These are phyloP conservation scores for Alternaria brassicae DNA, from an alignment of 2,329 filamentous ascomycete genomes.

Conservation along the genomic window DNA sequence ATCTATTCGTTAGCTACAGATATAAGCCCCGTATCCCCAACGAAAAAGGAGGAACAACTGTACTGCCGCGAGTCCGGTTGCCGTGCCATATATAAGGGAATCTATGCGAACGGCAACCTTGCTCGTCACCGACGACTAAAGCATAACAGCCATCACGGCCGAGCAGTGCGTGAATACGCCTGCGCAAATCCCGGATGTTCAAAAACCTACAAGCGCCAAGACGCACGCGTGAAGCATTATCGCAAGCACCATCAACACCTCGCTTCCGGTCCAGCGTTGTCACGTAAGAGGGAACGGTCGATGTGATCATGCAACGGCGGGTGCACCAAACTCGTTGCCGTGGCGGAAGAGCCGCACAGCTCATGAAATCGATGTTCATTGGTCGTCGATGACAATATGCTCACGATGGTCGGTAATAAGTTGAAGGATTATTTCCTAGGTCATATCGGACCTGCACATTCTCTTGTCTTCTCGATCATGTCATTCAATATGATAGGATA, in stretches of 20 bases:
- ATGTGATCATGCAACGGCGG: background rate
- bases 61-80: background rate
- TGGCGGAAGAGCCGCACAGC: background rate
- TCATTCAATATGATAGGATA: background rate
- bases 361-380: background rate
- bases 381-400: background rate
- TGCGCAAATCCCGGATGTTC: conserved; percentile 2
- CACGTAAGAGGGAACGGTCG: background rate
- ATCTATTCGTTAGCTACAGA: background rate
- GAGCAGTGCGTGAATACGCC: background rate
- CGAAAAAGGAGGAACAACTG: rapidly evolving
- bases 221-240: conserved; percentile 18
- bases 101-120: conserved; percentile 3
- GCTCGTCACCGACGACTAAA: conserved; percentile 8
- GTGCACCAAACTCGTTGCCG: background rate
- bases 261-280: background rate
- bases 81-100: background rate
- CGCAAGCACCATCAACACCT: conserved; percentile 6
- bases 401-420: background rate
- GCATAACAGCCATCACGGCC: background rate
- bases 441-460: background rate
- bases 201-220: conserved; percentile 11
- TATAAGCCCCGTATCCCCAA: background rate
- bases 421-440: background rate
- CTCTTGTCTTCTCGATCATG: background rate